Evolutionary conservation across 1,139 yeast species (phyloP), one percentile per base, ranked within the genome.

Genomic region (Geotrichum bryndzae): DNA sequence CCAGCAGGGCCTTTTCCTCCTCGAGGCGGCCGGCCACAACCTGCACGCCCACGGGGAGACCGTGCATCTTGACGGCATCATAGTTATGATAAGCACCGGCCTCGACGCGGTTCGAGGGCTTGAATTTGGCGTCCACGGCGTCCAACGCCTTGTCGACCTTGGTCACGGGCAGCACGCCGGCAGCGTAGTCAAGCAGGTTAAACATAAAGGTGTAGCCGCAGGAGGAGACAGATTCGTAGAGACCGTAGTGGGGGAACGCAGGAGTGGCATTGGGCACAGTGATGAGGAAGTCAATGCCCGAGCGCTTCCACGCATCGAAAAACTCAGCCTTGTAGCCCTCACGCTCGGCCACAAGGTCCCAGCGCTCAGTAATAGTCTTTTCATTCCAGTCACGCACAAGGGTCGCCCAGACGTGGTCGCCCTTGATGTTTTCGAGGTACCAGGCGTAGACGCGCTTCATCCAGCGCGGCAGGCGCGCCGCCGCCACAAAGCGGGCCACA

Each of bases 41-140:
- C 73, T 87, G 91, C 29, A 86, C 78, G 25, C 86, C 83, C 8
- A 86, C 87, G 0, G 90, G 90, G 67, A 86, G 83, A 0, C 87
- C 86, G 64, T 84, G 81, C 73, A 80, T 78, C 65, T 82, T 80
- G 59, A 76, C 79, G 1, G 88, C 83, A 65, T 85, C 77, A 72
- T 86, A 87, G 66, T 77, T 70, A 31, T 69, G 69, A 64, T 77
- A 76, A 10, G 80, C 77, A 27, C 77, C 77, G 41, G 67, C 64
- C 56, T 82, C 85, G 7, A 70, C 68, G 3, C 76, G 74, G 67
- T 74, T 78, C 56, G 76, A 66, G 18, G 78, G 74, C 45, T 65
- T 66, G 68, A 77, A 79, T 35, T 65, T 71, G 8, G 63, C 61
- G 1, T 74, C 75, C 33, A 72, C 67, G n/a, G 67, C 68, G 65